Evolutionary conservation across 2,329 filamentous ascomycete species (phyloP), one percentile per base, ranked within the genome.

Genomic region (Beauveria sp.): DNA sequence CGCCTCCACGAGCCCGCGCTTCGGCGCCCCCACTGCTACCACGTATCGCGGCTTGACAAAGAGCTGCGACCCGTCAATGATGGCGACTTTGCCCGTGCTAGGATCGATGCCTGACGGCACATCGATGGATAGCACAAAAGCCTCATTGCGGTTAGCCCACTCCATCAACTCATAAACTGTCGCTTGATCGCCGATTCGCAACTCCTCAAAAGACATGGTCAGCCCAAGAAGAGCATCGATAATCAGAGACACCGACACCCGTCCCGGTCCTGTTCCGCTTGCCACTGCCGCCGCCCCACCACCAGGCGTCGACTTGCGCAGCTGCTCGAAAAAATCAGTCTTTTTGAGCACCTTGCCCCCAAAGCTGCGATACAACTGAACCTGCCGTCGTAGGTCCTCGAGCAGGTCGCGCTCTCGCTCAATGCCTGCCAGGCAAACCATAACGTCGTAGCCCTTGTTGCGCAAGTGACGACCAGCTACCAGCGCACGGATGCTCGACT

Each of bases 81-180:
- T 77, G 62, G 80, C 83, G 18, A 84, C 81, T 70, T 83, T 83
- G 69, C 91, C 91, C 45, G 86, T 88, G 0, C 87, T 86, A 3
- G 90, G 91, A 65, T 93, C 91, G 55, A 96, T 86, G 5, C 95
- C 95, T 0, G 90, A 93, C 0, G 95, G 95, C 6, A 96, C 86
- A 71, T 96, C 93, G n/a, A 99, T 85, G 0, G 92, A 90, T 22
- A 99, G 77, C 3, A 95, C 88, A 62, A 88, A 87, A 0, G 91
- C 87, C 66, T 92, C 90, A 71, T 88, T 90, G 65, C 92, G 88
- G 71, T 97, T 98, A 3, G 91, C 89, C 92, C 93, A 98, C 65
- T 92, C 89, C 69, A 97, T 95, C 70, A 97, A 84, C 70, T 96
- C 89, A 69, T 96, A 93, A 0, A 91, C 90, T 0, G 88, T 89